Evolutionary conservation across 2,329 filamentous ascomycete genomes (phyloP).

Genomic region (Aurifilum marmelostoma): DNA sequence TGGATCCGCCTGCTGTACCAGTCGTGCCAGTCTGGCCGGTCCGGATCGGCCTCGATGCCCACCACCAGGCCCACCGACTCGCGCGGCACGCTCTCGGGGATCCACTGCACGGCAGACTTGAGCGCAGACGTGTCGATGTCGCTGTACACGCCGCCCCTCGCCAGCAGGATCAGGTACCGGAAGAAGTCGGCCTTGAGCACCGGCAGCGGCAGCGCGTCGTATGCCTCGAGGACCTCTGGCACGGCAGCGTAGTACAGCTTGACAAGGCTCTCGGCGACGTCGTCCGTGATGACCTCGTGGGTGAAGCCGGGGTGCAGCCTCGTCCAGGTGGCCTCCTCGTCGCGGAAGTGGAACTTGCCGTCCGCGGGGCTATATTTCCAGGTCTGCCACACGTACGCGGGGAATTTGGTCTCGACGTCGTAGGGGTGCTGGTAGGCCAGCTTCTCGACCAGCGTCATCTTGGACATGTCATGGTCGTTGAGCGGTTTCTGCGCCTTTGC

Average conservation of each 20-base stretch:
- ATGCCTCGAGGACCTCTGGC: slow-evolving; percentile 78
- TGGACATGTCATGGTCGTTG: slow-evolving; percentile 72
- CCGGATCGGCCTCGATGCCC: slow-evolving; percentile 95
- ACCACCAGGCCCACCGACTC: slow-evolving; percentile 83
- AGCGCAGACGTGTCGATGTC: slow-evolving; percentile 92
- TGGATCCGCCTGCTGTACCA: slow-evolving; percentile 98
- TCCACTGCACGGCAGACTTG: slow-evolving; percentile 83
- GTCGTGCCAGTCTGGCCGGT: slow-evolving; percentile 86
- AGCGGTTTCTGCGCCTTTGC: slow-evolving; percentile 59
- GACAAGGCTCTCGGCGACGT: slow-evolving; percentile 79
- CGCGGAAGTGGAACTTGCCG: slow-evolving; percentile 77
- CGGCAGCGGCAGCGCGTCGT: slow-evolving; percentile 70
- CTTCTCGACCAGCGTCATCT: slow-evolving; percentile 75
- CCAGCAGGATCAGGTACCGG: slow-evolving; percentile 69
- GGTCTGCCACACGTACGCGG: slow-evolving; percentile 98
- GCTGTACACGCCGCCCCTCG: slow-evolving; percentile 72
- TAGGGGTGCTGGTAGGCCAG: slow-evolving; percentile 94
- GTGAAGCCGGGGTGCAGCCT: slow-evolving; percentile 86
- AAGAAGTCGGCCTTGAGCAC: slow-evolving; percentile 82
- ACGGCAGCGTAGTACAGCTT: slow-evolving; percentile 83
- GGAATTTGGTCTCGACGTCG: slow-evolving; percentile 85
- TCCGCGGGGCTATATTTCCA: slow-evolving; percentile 88
- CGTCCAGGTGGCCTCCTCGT: slow-evolving; percentile 88
- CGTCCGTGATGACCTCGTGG: slow-evolving; percentile 95
- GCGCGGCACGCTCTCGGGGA: slow-evolving; percentile 76